Evolutionary conservation across 495 filamentous ascomycete species (phyloP), one percentile per base, ranked within the genome.

Genomic region (Clavariopsis aquatica): DNA sequence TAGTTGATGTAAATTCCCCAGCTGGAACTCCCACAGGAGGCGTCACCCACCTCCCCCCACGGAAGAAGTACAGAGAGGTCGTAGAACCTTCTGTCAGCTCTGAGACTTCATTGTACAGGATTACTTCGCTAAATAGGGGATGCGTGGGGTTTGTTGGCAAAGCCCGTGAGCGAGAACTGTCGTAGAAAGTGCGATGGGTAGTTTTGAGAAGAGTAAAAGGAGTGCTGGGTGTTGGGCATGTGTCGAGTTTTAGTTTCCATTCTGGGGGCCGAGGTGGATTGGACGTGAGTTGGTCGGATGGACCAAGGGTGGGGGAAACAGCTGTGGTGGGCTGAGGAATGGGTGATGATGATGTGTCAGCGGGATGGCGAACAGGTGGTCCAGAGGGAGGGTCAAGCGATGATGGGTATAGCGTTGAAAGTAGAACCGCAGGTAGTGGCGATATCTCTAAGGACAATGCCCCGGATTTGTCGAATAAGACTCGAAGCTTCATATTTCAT

Each of bases 41-140:
- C 24, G 88, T 90, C 0, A 88, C 79, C 90, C 90, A 91, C 63
- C 71, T 75, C 0, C 83, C 84, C 15, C 78, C 76, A 49, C 87
- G 82, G 80, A 82, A 87, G 66, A 97, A 89, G 72, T 91, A 96
- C 1, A 89, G 84, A 13, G 87, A 94, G 1, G 89, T 90, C 27
- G 89, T 83, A 66, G 87, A 92, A 19, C 91, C 91, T 72, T 98
- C 94, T 87, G 95, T 95, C 9, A 96, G 75, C 57, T 91, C 84
- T 1, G 83, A 82, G 23, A 81, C 71, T 1, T 75, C 74, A 71
- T 89, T 91, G 56, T 91, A 78, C 26, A 96, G 70, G 27, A 97
- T 78, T 7, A 94, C 89, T 73, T 96, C 92, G 19, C 86, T 83
- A 19, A 20, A 34, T 0, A 34, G 19, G 7, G 46, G 55, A 24